A percentile compares a stretch with the other conserved stretches of the same genome.
phyloP scores from a whole-genome alignment of 768 basidiomycete genomes.

The Suillus fuscotomentosus region DNA sequence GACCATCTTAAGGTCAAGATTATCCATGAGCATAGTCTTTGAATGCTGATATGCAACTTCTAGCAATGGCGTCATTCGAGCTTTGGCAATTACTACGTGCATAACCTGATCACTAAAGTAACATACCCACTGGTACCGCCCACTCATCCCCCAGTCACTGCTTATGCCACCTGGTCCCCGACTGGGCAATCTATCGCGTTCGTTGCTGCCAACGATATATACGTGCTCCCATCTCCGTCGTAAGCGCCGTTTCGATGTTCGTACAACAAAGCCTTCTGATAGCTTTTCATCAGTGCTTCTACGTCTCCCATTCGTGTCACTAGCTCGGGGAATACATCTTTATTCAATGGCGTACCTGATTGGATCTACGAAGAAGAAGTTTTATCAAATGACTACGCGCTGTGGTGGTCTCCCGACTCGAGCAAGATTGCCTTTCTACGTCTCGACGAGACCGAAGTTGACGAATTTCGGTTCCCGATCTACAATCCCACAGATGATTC shows the following conservation, averaged over 20 bases:
- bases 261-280: not conserved
- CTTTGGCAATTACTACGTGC: conserved; percentile 92
- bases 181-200: conserved; percentile 80
- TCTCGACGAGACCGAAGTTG: conserved; percentile 86
- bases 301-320: conserved; percentile 73
- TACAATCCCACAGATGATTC: conserved; percentile 84
- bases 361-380: conserved; percentile 99
- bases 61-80: conserved; percentile 95
- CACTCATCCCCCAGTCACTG: conserved; percentile 64
- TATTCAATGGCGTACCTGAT: conserved; percentile 94
- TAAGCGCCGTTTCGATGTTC: conserved; percentile 32
- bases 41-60: conserved; percentile 7
- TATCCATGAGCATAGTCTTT: not conserved
- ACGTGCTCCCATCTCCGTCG: conserved; percentile 68
- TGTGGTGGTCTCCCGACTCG: conserved; percentile 86
- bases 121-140: conserved; percentile 75
- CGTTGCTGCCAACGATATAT: conserved; percentile 87
- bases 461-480: conserved; percentile 83
- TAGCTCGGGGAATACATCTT: conserved; percentile 70
- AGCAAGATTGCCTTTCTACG: conserved; percentile 73
- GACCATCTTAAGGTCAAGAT: conserved; percentile 63
- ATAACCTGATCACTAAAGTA: conserved; percentile 63
- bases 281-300: conserved; percentile 25
- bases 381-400: conserved; percentile 63
- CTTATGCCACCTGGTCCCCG: conserved; percentile 88